phyloP scores from a whole-genome alignment of 371 early-diverging fungal genomes.

The Mortierella sp. region DNA sequence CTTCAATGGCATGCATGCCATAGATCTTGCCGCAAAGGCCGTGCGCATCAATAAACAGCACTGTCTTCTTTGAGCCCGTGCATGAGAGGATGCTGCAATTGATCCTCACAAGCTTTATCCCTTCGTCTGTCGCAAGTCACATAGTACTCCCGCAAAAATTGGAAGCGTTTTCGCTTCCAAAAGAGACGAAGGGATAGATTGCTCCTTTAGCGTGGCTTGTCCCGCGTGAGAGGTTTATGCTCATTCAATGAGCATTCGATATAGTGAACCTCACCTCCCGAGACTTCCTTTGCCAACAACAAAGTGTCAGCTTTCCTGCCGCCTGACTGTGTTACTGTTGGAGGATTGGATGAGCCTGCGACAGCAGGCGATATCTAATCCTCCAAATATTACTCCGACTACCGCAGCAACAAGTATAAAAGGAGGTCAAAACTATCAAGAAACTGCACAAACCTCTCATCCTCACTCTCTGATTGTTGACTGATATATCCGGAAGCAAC shows the following conservation, averaged over 20 bases:
- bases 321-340: slow-evolving; percentile 13
- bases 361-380: too few species aligned
- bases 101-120: slow-evolving; percentile 16
- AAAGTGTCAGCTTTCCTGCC: slow-evolving; percentile 21
- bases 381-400: too few species aligned
- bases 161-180: too few species aligned
- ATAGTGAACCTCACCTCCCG: neutral
- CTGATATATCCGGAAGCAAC: too few species aligned
- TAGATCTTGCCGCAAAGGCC: slow-evolving; percentile 17
- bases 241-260: slow-evolving; percentile 18
- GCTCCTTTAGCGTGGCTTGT: slow-evolving; percentile 7
- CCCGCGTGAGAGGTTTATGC: slow-evolving; percentile 2
- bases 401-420: too few species aligned
- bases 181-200: too few species aligned
- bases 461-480: too few species aligned
- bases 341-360: too few species aligned
- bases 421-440: too few species aligned
- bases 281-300: slow-evolving; percentile 8
- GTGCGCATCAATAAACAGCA: slow-evolving; percentile 16
- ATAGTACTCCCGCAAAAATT: too few species aligned
- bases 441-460: too few species aligned
- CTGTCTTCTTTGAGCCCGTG: slow-evolving; percentile 8
- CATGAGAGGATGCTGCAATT: slow-evolving; percentile 24
- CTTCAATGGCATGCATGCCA: slow-evolving; percentile 19
- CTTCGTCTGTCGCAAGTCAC: too few species aligned